Evolutionary conservation across 1,284 basidiomycete species (phyloP).

Genomic region (Sporisorium sorghi): DNA sequence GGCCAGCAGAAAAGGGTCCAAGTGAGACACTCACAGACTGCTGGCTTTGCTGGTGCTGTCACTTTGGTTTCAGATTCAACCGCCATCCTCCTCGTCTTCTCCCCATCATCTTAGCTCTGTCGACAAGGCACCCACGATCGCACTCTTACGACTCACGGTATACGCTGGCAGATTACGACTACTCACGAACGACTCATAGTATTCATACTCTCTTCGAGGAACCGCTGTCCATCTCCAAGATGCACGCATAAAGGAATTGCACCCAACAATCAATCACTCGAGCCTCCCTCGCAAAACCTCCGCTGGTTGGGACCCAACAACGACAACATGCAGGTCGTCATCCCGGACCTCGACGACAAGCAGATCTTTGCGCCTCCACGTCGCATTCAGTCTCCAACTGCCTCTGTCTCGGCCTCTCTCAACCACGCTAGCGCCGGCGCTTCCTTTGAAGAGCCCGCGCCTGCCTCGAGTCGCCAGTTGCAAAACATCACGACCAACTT

Average conservation of each 20-base stretch:
- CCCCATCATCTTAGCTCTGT: conserved; percentile 2
- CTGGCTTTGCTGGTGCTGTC: not conserved
- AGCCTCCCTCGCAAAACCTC: not conserved
- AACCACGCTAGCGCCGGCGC: conserved; percentile 14
- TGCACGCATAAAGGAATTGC: not conserved
- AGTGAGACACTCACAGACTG: too few species aligned
- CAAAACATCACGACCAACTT: conserved; percentile 38
- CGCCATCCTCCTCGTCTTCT: not conserved
- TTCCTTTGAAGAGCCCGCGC: conserved; percentile 30
- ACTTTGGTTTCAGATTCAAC: not conserved
- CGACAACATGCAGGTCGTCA: conserved; percentile 60
- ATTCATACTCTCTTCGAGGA: too few species aligned
- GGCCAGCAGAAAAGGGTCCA: too few species aligned
- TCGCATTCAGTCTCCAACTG: conserved; percentile 31
- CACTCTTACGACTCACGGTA: not conserved
- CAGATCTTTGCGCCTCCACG: conserved; percentile 47
- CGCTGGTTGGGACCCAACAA: not conserved
- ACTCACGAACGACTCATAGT: not conserved
- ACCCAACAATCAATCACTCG: not conserved
- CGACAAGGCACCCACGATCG: conserved; percentile 1
- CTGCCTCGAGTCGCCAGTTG: conserved; percentile 43
- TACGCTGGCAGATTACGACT: not conserved
- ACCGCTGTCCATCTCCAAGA: not conserved
- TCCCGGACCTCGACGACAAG: conserved; percentile 66
- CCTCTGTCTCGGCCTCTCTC: conserved; percentile 19